Evolutionary conservation across 306 rosid species (phyloP).

Genomic region (Inga leiocalycina): DNA sequence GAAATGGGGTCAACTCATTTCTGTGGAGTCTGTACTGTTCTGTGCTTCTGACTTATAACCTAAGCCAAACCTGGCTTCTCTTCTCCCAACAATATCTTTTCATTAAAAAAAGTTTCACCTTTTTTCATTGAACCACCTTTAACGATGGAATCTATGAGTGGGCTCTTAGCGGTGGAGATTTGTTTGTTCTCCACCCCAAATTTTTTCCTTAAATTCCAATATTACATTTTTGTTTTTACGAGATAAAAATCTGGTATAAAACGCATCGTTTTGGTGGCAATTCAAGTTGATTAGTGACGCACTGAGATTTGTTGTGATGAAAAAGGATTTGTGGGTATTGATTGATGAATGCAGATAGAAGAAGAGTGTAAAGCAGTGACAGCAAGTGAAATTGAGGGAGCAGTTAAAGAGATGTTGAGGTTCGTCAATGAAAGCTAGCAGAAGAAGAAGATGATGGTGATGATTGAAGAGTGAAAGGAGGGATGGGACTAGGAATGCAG

Average conservation of each 20-base stretch:
- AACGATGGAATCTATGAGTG: background rate
- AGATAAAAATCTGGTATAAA: background rate
- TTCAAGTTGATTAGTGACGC: background rate
- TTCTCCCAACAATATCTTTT: slow-evolving; percentile 30
- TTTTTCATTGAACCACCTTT: background rate
- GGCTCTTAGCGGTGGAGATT: background rate
- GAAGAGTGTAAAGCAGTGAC: slow-evolving; percentile 76
- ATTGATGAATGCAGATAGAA: slow-evolving; percentile 69
- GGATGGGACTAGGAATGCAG: slow-evolving; percentile 30
- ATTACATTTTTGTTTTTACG: no score
- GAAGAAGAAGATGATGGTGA: background rate
- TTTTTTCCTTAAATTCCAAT: background rate
- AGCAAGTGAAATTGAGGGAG: slow-evolving; percentile 76
- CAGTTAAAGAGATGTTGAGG: slow-evolving; percentile 73
- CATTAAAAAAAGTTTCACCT: background rate
- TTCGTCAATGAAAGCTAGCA: slow-evolving; percentile 54
- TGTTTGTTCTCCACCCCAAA: no score
- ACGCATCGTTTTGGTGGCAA: background rate
- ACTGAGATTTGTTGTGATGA: background rate
- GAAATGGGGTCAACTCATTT: slow-evolving; percentile 35
- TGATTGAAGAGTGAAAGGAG: background rate
- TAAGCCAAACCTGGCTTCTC: slow-evolving; percentile 49
- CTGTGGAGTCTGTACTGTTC: slow-evolving; percentile 29
- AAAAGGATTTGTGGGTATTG: slow-evolving; percentile 10
- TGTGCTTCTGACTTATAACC: slow-evolving; percentile 50